Evolutionary conservation across 768 basidiomycete species (phyloP).

Genomic region (Kwoniella botswanensis): DNA sequence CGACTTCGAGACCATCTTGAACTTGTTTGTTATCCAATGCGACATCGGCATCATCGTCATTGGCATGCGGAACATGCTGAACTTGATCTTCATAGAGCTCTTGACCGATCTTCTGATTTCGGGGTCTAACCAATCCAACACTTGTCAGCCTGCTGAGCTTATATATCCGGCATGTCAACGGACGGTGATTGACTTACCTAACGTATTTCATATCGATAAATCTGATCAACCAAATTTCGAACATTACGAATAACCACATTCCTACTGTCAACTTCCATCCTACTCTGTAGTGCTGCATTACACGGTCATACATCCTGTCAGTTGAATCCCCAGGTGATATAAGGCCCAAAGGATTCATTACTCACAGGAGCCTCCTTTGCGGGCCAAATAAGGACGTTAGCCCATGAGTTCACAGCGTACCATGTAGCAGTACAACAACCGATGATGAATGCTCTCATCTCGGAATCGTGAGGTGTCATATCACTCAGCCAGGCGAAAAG

Average conservation of each 20-base stretch:
- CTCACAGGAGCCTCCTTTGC: conserved; percentile 37
- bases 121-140: not conserved
- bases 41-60: not conserved
- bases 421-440: conserved; percentile 25
- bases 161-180: not conserved
- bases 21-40: not conserved
- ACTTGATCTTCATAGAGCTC: not conserved
- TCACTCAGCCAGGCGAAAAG: conserved; percentile 51
- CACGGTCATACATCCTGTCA: not conserved
- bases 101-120: conserved; percentile 3
- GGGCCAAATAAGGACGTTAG: conserved; percentile 51
- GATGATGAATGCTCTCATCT: conserved; percentile 48
- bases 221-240: conserved; percentile 37
- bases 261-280: conserved; percentile 46
- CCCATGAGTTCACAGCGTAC: conserved; percentile 39
- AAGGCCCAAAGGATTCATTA: not conserved
- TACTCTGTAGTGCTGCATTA: conserved; percentile 32
- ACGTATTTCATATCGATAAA: conserved; percentile 39
- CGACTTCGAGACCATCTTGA: not conserved
- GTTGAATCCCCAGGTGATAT: not conserved
- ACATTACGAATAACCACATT: conserved; percentile 29
- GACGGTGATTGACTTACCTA: conserved; percentile 18
- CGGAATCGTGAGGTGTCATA: conserved; percentile 46
- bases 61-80: not conserved
- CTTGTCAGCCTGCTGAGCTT: not conserved